Base-by-base conservation (phyloP, 495 filamentous ascomycete species). In the Penicillium cataractarum region DNA sequence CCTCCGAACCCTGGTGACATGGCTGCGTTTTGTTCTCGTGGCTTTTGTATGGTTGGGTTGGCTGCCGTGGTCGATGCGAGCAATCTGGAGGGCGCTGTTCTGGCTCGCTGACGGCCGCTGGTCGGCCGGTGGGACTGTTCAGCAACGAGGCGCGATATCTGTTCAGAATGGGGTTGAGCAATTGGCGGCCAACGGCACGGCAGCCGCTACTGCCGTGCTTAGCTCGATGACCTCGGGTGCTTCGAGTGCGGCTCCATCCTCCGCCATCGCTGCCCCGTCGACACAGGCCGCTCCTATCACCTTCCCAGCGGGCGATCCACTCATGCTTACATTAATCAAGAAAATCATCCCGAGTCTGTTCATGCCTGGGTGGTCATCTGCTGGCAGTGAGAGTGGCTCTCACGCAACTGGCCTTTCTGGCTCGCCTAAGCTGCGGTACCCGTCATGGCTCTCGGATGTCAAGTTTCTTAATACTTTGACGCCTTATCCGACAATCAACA, bases 91-190 rank as follows among this genome's bases (percentile, higher is more conserved):
- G 50, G 87, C 89, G 59, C 77, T 97, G 55, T 97, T 99, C 77
- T 98, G 94, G 93, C 77, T 98, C 58, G 94, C 90, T 37, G 96
- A 99, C 78, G 95, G 93, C 44, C 91, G 91, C 35, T 92, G 94
- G 84, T 83, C 87, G n/a, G 73, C 75, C 27, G 73, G 63, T 56
- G 74, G 78, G 54, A 64, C 44, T 13, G 55, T 62, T 55, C 73
- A 71, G 48, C 61, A 68, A 55, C 65, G 67, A 44, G 63, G 57
- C 3, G 46, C 65, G 27, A 58, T 63, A 51, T 50, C 65, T 7
- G 49, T 57, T 12, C 61, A 66, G 26, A 44, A 63, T n/a, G 65
- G 61, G 37, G 48, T 64, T 19, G 54, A 67, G 2, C 61, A 75
- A 32, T 49, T 69, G 49, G 53, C 65, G 2, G 42, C 60, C 21